Conservation (phyloP, 768 basidiomycete genomes). For the Cyclocybe cylindracea region DNA sequence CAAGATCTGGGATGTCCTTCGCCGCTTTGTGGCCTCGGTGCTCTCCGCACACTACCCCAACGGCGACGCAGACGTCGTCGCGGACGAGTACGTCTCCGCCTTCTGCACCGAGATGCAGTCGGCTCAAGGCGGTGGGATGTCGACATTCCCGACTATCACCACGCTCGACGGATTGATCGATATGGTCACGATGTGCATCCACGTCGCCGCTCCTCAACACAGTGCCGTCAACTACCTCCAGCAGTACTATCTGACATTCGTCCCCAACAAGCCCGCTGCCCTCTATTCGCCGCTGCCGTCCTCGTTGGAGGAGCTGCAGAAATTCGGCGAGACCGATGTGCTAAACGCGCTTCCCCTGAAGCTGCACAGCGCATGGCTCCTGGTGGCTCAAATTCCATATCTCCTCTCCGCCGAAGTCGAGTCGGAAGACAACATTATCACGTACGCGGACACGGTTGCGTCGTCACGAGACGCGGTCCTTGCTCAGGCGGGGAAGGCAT, state of each 20-base stretch:
- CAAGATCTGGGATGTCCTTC: slow-evolving; percentile 25
- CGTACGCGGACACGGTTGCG: slow-evolving; percentile 21
- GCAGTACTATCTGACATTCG: slow-evolving; percentile 33
- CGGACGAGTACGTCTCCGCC: slow-evolving; percentile 16
- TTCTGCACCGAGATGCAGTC: slow-evolving; percentile 27
- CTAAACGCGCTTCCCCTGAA: slow-evolving; percentile 23
- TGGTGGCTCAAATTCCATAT: slow-evolving; percentile 30
- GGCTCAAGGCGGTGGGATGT: slow-evolving; percentile 17
- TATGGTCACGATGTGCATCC: slow-evolving; percentile 31
- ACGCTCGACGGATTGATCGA: slow-evolving; percentile 29
- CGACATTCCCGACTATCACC: slow-evolving; percentile 23
- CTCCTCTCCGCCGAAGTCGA: slow-evolving; percentile 25
- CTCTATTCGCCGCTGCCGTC: slow-evolving; percentile 23
- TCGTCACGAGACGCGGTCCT: slow-evolving; percentile 8
- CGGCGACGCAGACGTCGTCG: slow-evolving; percentile 20
- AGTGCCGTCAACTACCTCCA: slow-evolving; percentile 36
- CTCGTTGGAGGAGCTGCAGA: slow-evolving; percentile 17
- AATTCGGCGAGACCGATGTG: slow-evolving; percentile 17
- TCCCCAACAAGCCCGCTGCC: slow-evolving; percentile 30
- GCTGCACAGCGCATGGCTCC: slow-evolving; percentile 23
- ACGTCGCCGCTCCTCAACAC: slow-evolving; percentile 32
- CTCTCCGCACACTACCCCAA: slow-evolving; percentile 15
- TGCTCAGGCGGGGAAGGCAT: slow-evolving; percentile 23
- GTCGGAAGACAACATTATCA: slow-evolving; percentile 22
- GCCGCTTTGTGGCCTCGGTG: slow-evolving; percentile 22